Conservation (phyloP, 768 basidiomycete species). For the Serendipita indica region DNA sequence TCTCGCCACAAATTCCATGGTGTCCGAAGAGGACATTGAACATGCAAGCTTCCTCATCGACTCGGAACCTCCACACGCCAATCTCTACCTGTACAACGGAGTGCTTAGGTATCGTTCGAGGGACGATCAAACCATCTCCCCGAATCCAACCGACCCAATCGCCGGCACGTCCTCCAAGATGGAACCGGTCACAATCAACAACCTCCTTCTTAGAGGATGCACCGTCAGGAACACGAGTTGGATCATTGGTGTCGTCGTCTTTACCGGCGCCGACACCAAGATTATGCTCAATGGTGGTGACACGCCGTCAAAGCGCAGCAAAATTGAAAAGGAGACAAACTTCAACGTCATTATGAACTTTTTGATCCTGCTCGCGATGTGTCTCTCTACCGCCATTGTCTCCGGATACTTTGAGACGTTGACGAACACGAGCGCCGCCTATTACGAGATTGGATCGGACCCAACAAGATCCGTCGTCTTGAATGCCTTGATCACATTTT, state of each 20-base stretch:
- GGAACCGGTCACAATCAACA: constrained; percentile 63
- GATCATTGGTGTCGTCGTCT: constrained; percentile 88
- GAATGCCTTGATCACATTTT: constrained; percentile 79
- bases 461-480: constrained; percentile 45
- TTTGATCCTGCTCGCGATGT: constrained; percentile 58
- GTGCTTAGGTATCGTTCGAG: constrained; percentile 47
- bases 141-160: constrained; percentile 32
- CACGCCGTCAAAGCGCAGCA: constrained; percentile 91
- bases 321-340: constrained; percentile 97
- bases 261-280: constrained; percentile 76
- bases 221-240: constrained; percentile 78
- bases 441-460: constrained; percentile 55
- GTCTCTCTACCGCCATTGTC: constrained; percentile 55
- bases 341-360: constrained; percentile 97
- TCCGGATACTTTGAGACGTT: constrained; percentile 55
- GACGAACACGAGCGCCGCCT: constrained; percentile 46
- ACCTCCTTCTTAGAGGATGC: constrained; percentile 83
- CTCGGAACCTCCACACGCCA: constrained; percentile 86
- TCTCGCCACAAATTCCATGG: constrained; percentile 57
- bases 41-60: constrained; percentile 78
- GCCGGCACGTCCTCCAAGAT: constrained; percentile 32
- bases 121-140: neutral
- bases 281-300: constrained; percentile 86
- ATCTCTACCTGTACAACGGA: constrained; percentile 81
- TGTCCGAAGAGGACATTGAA: constrained; percentile 81